Base-by-base conservation (phyloP, 176 grass and related monocot species). In the Calamus simplicifolius region DNA sequence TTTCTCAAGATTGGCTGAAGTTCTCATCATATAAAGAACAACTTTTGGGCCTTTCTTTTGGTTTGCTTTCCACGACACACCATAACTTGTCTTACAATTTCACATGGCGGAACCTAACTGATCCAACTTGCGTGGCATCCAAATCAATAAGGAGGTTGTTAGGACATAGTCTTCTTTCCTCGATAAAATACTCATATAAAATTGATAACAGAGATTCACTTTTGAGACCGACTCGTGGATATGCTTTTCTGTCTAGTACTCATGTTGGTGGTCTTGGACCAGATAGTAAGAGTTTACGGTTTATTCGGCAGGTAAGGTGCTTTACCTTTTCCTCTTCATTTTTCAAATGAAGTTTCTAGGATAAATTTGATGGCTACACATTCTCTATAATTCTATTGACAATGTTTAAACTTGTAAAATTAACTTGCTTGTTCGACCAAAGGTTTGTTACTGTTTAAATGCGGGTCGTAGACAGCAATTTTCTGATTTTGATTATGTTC, bases 1-100 rank as follows among this genome's bases (percentile, higher is more conserved):
- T 67, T 4, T 81, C 81, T 57, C 68, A 79, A 74, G 89, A 95
- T 58, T 85, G 80, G 74, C 64, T 85, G 51, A 79, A 84, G 54
- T 66, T 79, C 63, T 86, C 77, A 58, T 94, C 89, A 29, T 94
- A 95, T 74, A 85, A 88, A 82, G 75, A 95, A 50, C 68, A 21
- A 2, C 16, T 85, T 27, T 27, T 81, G 66, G 80, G 77, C 49
- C 55, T 95, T 30, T 85, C 81, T 5, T 76, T 88, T 67, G 81
- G 84, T 60, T 63, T 95, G 27, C 64, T 89, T 59, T 89, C 85
- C 17, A 89, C 73, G 28, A 48, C 53, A 51, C 71, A 76, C 54
- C 90, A 89, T 72, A 64, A 83, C 70, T 56, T 95, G 15, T 59
- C 76, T 48, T 95, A 95, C 49, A 82, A 76, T 70, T 73, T 95